phyloP scores from a whole-genome alignment of 2,329 filamentous ascomycete genomes.

The Phialemoniopsis sp. region DNA sequence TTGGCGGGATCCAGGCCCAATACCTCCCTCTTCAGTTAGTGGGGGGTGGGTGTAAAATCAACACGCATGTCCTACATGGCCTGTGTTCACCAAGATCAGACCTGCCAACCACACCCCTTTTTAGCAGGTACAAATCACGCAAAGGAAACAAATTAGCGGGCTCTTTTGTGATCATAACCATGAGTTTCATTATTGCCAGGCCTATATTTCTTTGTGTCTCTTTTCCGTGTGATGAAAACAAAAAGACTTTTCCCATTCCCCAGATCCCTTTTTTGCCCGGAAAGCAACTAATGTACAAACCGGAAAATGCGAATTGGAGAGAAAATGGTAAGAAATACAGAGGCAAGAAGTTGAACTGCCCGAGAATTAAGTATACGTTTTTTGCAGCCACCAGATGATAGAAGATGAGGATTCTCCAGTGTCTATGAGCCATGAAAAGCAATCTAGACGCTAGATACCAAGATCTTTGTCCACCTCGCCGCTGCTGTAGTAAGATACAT shows the following conservation, averaged over 20 bases:
- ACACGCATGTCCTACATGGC: too few relatives aligned
- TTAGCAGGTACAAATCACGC: too few relatives aligned
- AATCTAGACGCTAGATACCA: slow-evolving; percentile 12
- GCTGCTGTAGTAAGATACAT: too few relatives aligned
- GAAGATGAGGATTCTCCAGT: slow-evolving; percentile 21
- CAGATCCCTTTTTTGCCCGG: slow-evolving; percentile 13
- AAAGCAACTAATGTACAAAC: slow-evolving; percentile 27
- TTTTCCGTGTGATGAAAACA: slow-evolving; percentile 1
- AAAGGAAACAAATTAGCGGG: neutral
- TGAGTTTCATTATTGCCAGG: slow-evolving; percentile 5
- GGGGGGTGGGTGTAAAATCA: too few relatives aligned
- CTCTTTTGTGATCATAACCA: neutral
- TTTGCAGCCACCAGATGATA: slow-evolving; percentile 7
- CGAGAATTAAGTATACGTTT: slow-evolving; percentile 13
- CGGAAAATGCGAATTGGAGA: slow-evolving; percentile 23
- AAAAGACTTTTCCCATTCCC: slow-evolving; percentile 10
- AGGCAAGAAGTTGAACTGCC: slow-evolving; percentile 19
- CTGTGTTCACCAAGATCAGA: too few relatives aligned
- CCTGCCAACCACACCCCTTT: slow-evolving; percentile 9
- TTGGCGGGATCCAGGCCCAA: slow-evolving; percentile 11
- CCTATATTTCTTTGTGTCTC: neutral
- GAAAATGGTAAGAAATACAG: slow-evolving; percentile 29
- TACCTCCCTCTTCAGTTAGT: slow-evolving; percentile 12
- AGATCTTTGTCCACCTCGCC: neutral
- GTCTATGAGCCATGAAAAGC: slow-evolving; percentile 16